These are phyloP conservation scores for Penicillium crystallinum DNA, from an alignment of 495 filamentous ascomycete genomes.

Conservation along the genomic window DNA sequence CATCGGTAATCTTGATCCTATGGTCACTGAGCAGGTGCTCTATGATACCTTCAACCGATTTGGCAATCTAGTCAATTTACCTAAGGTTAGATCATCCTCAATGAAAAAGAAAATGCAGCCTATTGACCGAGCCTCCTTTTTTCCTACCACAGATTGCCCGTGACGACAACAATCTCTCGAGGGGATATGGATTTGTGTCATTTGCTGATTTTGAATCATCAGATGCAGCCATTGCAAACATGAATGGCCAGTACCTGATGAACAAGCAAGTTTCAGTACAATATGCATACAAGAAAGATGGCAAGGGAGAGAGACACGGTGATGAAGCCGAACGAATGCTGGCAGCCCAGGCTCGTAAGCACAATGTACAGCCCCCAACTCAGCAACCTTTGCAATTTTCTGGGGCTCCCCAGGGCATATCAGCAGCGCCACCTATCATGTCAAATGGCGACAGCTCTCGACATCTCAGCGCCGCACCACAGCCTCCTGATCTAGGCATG, in stretches of 20 bases:
- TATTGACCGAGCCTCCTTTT: conserved; percentile 1
- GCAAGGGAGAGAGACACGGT: conserved; percentile 93
- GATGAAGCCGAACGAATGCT: conserved; percentile 91
- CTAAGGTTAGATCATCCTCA: conserved; percentile 53
- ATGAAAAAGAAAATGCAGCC: neutral
- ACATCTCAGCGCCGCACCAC: conserved; percentile 31
- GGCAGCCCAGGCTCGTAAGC: conserved; percentile 86
- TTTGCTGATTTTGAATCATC: conserved; percentile 93
- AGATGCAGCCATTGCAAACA: conserved; percentile 83
- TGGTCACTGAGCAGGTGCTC: conserved; percentile 95
- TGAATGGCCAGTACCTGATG: conserved; percentile 96
- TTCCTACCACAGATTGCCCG: conserved; percentile 63
- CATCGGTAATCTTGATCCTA: conserved; percentile 89
- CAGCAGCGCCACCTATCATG: conserved; percentile 48
- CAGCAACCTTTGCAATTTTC: conserved; percentile 52
- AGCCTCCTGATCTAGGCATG: conserved; percentile 27
- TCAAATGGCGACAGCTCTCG: conserved; percentile 48
- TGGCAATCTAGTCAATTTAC: conserved; percentile 72
- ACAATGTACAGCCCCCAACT: conserved; percentile 75
- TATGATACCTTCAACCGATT: conserved; percentile 97
- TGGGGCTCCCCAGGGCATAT: conserved; percentile 28
- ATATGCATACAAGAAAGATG: conserved; percentile 99
- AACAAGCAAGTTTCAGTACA: conserved; percentile 94
- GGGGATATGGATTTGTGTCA: conserved; percentile 95
- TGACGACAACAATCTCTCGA: conserved; percentile 84